These are phyloP conservation scores for Podaxis sp. DNA, from an alignment of 768 basidiomycete genomes.

Conservation along the genomic window DNA sequence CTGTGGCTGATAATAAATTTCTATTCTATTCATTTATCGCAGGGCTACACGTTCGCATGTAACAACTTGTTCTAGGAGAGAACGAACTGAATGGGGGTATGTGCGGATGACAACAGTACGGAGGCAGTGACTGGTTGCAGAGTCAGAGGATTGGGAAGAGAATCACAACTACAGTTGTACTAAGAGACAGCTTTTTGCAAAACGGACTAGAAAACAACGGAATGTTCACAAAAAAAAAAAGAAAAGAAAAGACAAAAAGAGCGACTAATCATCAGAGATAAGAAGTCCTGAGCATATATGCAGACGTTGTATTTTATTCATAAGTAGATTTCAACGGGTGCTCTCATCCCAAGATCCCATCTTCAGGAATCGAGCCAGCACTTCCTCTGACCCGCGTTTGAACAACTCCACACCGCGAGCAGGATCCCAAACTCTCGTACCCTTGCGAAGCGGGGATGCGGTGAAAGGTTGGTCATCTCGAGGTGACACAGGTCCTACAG, in stretches of 20 bases:
- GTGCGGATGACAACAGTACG: neutral
- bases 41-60: neutral
- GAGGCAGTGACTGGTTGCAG: neutral
- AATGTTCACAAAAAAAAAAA: constrained; percentile 6
- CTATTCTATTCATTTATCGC: neutral
- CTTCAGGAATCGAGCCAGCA: constrained; percentile 78
- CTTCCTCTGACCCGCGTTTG: constrained; percentile 86
- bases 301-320: constrained; percentile 3
- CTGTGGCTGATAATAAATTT: neutral
- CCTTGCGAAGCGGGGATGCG: constrained; percentile 36
- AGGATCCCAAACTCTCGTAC: constrained; percentile 81
- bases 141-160: neutral
- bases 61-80: neutral
- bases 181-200: neutral
- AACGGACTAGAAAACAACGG: neutral
- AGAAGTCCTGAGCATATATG: neutral
- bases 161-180: neutral
- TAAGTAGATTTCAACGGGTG: constrained; percentile 20
- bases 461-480: constrained; percentile 34
- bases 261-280: neutral
- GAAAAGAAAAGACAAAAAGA: constrained; percentile 4
- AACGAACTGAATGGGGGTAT: constrained; percentile 1
- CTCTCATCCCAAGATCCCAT: constrained; percentile 69
- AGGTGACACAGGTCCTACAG: constrained; percentile 51
- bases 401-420: constrained; percentile 82